Evolutionary conservation across 106 monocot genomes (phyloP).

Genomic region (Vanilla planifolia): DNA sequence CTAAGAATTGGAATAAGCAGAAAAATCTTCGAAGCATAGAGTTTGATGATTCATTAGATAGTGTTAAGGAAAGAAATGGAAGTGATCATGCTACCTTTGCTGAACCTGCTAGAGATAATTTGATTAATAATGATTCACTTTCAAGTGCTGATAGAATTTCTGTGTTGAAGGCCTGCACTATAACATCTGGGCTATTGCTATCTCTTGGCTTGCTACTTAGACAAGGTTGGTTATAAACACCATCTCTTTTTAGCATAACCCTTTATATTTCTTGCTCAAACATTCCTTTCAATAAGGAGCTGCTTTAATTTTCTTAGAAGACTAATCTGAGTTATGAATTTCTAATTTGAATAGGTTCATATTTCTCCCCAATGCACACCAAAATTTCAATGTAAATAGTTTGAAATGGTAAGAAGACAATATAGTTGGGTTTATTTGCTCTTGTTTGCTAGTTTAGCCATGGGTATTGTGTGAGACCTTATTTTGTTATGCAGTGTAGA

Average conservation of each 20-base stretch:
- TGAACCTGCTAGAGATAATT: slow-evolving; percentile 1
- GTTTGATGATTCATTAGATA: slow-evolving; percentile 6
- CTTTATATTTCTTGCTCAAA: background rate
- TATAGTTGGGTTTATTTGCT: no score
- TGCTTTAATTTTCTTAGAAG: no score
- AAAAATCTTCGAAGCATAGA: slow-evolving; percentile 5
- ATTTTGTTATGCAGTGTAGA: no score
- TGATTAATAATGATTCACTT: slow-evolving; percentile 13
- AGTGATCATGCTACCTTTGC: background rate
- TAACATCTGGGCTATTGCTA: slow-evolving; percentile 58
- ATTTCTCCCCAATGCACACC: no score
- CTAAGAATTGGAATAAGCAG: slow-evolving; percentile 8
- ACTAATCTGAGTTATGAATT: no score
- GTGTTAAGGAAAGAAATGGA: slow-evolving; percentile 8
- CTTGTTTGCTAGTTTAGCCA: no score
- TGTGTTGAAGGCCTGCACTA: slow-evolving; percentile 65
- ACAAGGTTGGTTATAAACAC: slow-evolving; percentile 30
- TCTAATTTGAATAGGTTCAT: no score
- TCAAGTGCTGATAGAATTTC: slow-evolving; percentile 39
- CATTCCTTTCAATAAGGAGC: no score
- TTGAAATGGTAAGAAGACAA: no score
- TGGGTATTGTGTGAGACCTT: no score
- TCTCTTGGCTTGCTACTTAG: slow-evolving; percentile 45
- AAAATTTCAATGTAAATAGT: no score
- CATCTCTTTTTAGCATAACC: background rate